Base-by-base conservation (phyloP, 768 basidiomycete genomes). In the Ephemerocybe angulata region DNA sequence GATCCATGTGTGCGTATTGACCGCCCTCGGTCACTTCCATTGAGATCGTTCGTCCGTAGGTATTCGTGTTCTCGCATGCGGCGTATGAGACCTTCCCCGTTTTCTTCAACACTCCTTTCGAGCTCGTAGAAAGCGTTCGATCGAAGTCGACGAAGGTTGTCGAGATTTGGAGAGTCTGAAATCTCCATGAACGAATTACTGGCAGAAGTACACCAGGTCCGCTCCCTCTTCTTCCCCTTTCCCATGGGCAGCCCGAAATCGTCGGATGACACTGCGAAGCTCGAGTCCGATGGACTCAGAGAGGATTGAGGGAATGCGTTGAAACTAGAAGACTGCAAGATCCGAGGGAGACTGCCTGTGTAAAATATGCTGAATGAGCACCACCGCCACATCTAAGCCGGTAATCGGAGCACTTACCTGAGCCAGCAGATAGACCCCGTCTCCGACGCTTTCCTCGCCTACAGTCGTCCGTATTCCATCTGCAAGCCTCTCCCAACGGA, bases 41-140 rank as follows among this genome's bases (percentile, higher is more conserved):
- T 71, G 68, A 13, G 69, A 64, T 49, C 66, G 70, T 70, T 70
- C 33, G 78, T 78, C 53, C 82, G 74, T 24, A 75, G 73, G 47
- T 74, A 69, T 66, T 89, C 87, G 63, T 83, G 86, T 59, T 87
- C 83, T 53, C 84, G 84, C 87, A 90, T 89, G 50, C 84, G 83
- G 53, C 75, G 79, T 12, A 90, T 77, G 46, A 89, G 76, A 6
- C 83, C 81, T 60, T 89, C 86, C 19, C 84, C 86, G 58, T 74
- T 82, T 60, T 87, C 81, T 27, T 75, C 74, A 21, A 89, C 75
- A 58, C 80, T 86, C 62, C 77, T 74, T 41, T 76, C 82, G 35
- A 90, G 77, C 59, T 87, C 85, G 67, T 77, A 76, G 56, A 87
- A 87, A 4, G 88, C 87, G 53, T 74, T 75, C 0, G 85, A 82